Base-by-base conservation (phyloP, 805 yeast genomes). In the Myxozyma neglecta region DNA sequence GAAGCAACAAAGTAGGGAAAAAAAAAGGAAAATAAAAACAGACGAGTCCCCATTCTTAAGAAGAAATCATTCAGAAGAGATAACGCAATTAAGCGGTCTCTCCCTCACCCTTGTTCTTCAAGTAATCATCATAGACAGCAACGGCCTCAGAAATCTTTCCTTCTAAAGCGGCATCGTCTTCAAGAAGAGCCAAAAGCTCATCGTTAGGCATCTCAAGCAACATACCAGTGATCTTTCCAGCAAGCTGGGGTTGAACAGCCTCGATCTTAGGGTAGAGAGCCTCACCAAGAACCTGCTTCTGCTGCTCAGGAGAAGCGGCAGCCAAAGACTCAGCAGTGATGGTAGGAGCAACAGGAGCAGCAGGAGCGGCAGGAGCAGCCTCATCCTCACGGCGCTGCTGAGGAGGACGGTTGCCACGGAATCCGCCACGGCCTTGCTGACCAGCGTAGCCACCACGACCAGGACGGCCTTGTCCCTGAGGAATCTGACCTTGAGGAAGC, bases 161-260 rank as follows among this genome's bases (percentile, higher is more conserved):
- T 81, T 87, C 86, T 82, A 94, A 89, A 70, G 88, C 84, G 71
- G 85, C 91, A 68, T 90, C 97, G 76, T 92, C 94, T 74, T 90
- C 96, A 77, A 90, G 85, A 76, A 93, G 83, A 65, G 88, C 88
- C 73, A 92, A 80, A 72, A 94, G 89, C 80, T 93, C 97, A 73
- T 85, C 85, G 79, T 89, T 89, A 75, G 91, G 96, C 85, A 93
- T 86, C 76, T 92, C 97, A 75, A 94, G 85, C 82, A 94, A 85
- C 98, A 94, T 94, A 82, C 98, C 97, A 69, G 99, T 94, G 76
- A 94, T 90, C 83, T 92, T 93, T 81, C 97, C 97, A 70, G 97
- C 97, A 73, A 96, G 90, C 79, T 91, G 97, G 62, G 88, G 88
- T 74, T 91, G 96, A 71, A 86, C 85, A 69, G 91, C 85, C 69